These are phyloP conservation scores for Lactarius tabidus DNA, from an alignment of 768 basidiomycete species.

Conservation along the genomic window DNA sequence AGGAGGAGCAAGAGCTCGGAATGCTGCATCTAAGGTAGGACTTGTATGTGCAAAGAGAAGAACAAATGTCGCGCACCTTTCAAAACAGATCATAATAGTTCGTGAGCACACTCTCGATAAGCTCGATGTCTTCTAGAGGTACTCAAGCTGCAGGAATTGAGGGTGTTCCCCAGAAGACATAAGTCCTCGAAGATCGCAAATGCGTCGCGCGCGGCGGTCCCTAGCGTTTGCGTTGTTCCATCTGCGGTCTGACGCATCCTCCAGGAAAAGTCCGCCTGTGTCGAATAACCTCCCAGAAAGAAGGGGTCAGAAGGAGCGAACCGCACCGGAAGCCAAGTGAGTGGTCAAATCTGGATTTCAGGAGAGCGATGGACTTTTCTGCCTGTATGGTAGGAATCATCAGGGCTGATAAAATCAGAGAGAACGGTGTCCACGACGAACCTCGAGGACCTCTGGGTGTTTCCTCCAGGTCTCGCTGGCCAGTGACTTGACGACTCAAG, in stretches of 20 bases:
- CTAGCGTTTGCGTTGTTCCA: conserved; percentile 56
- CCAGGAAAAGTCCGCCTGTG: conserved; percentile 39
- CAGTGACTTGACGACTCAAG: conserved; percentile 53
- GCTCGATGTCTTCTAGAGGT: conserved; percentile 89
- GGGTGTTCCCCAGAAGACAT: conserved; percentile 72
- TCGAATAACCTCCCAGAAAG: neutral
- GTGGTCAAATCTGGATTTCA: conserved; percentile 70
- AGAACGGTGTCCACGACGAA: conserved; percentile 33
- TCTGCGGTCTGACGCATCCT: conserved; percentile 87
- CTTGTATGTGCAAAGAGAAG: neutral
- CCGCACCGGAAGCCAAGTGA: conserved; percentile 65
- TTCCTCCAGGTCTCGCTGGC: conserved; percentile 85
- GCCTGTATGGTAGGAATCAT: conserved; percentile 37
- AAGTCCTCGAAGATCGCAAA: conserved; percentile 90
- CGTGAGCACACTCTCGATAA: conserved; percentile 94
- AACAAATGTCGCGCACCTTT: conserved; percentile 46
- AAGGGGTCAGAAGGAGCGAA: neutral
- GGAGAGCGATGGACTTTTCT: conserved; percentile 78
- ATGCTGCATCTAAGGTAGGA: conserved; percentile 47
- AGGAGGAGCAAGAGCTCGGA: conserved; percentile 81
- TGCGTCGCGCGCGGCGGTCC: conserved; percentile 77
- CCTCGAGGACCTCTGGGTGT: conserved; percentile 92
- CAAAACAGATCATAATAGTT: conserved; percentile 85
- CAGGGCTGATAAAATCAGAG: neutral
- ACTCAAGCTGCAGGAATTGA: conserved; percentile 71